Base-by-base conservation (phyloP, 768 basidiomycete species). In the Boletus coccyginus region DNA sequence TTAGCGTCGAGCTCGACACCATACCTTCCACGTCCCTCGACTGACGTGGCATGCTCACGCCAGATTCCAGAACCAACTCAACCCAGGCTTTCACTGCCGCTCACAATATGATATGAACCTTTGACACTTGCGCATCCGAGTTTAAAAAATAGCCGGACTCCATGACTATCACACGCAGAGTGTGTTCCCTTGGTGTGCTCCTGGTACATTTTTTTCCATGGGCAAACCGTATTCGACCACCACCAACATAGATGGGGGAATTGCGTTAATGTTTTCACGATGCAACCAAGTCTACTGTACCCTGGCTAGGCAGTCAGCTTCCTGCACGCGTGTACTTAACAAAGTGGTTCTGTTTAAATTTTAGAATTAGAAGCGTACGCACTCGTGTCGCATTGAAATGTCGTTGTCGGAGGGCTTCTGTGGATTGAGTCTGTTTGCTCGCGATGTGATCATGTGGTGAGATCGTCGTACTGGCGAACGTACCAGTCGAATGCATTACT, bases 101-200 rank as follows among this genome's bases (percentile, higher is more conserved):
- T 65, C 61, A 42, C 27, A n/a, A 16, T 35, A 49, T 36, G 31
- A 16, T 35, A 49, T 36, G 31, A 46, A 55, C 60, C 55, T 39
- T 55, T 21, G 12, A 46, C 46, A 33, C 12, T 29, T 19, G 58
- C 55, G 58, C 66, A 62, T 57, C 59, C 57, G 38, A 63, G 61
- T 48, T 56, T 53, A 31, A 21, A 33, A 43, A n/a, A 52, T 68
- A 67, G 66, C 66, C 66, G 57, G 63, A 44, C 61, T 56, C 19
- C 50, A 40, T 67, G 66, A 67, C 66, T 67, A 67, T 67, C 54
- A 56, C 66, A 67, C 66, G 66, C 61, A 67, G 52, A 57, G 66
- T 67, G 66, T 61, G 57, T 43, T 21, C 33, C 48, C 53, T 58
- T 39, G 63, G 55, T 65, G 63, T 65, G 58, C 58, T 49, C 62